phyloP scores from a whole-genome alignment of 306 rosid genomes.

The Quercus bicolor region DNA sequence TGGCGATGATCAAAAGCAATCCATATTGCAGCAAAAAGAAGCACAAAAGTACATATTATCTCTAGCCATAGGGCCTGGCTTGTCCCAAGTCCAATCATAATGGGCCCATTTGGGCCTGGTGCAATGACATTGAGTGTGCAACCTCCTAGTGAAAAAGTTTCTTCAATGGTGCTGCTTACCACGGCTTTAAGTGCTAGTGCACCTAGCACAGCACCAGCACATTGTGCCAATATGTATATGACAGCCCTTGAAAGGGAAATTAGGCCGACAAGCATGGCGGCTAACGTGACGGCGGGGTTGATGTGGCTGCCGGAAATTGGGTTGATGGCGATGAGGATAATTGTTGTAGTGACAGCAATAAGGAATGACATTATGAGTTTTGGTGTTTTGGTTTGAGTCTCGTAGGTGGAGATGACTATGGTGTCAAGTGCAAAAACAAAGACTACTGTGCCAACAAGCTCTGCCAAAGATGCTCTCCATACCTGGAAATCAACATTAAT shows the following conservation, averaged over 20 bases:
- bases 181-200: conserved; percentile 44
- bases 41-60: conserved; percentile 27
- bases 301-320: conserved; percentile 40
- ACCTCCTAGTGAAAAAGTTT: conserved; percentile 37
- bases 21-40: conserved; percentile 42
- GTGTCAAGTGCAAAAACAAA: conserved; percentile 40
- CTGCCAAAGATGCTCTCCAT: conserved; percentile 41
- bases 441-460: conserved; percentile 32
- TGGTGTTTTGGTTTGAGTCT: conserved; percentile 25
- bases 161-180: conserved; percentile 21
- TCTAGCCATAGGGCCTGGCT: conserved; percentile 39
- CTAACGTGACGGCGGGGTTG: conserved; percentile 31
- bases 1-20: conserved; percentile 39
- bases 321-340: conserved; percentile 28
- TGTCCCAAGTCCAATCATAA: conserved; percentile 5
- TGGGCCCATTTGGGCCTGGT: conserved; percentile 37
- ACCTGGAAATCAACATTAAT: conserved; percentile 10
- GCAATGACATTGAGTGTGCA: conserved; percentile 34
- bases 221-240: conserved; percentile 36
- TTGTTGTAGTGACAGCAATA: conserved; percentile 13
- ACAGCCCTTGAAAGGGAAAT: conserved; percentile 34
- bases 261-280: conserved; percentile 26
- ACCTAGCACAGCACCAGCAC: conserved; percentile 30
- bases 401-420: conserved; percentile 35
- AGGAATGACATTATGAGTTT: conserved; percentile 30